Evolutionary conservation across 2,329 filamentous ascomycete genomes (phyloP).

Genomic region (Colletotrichum karsti): DNA sequence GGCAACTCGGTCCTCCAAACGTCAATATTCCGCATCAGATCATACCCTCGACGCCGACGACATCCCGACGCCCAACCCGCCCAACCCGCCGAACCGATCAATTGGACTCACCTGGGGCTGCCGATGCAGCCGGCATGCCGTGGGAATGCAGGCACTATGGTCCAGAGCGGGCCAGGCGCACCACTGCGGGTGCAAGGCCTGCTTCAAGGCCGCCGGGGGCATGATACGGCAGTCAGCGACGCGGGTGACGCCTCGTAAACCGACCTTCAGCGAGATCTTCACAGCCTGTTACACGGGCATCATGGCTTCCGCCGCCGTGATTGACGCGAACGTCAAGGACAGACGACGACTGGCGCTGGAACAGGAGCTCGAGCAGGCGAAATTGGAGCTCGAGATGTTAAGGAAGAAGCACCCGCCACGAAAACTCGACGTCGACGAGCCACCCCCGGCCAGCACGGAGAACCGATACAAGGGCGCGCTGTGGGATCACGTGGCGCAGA

Average conservation of each 20-base stretch:
- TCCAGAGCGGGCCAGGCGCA: conserved; percentile 71
- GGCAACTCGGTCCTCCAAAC: conserved; percentile 2
- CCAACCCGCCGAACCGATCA: not conserved
- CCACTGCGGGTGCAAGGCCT: conserved; percentile 71
- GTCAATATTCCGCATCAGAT: conserved; percentile 9
- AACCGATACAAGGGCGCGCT: conserved; percentile 22
- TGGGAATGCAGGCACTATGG: conserved; percentile 74
- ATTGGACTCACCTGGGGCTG: conserved; percentile 18
- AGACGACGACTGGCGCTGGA: conserved; percentile 69
- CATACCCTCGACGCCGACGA: conserved; percentile 11
- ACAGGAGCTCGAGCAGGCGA: conserved; percentile 63
- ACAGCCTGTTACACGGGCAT: conserved; percentile 75
- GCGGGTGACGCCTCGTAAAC: conserved; percentile 56
- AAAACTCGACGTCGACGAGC: conserved; percentile 29
- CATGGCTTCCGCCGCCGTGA: conserved; percentile 70
- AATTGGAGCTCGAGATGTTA: conserved; percentile 52
- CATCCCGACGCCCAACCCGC: not conserved
- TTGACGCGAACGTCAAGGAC: conserved; percentile 69
- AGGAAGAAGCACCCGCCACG: conserved; percentile 40
- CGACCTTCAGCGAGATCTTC: conserved; percentile 62
- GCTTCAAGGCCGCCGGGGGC: conserved; percentile 58
- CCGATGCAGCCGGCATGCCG: conserved; percentile 39
- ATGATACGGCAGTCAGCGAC: conserved; percentile 61
- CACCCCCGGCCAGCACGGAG: conserved; percentile 32
- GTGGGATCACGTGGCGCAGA: not conserved